Percentiles rank a stretch among this genome's conserved stretches.
These are phyloP conservation scores for Pestalotiopsis sp. DNA, from an alignment of 2,329 filamentous ascomycete genomes.

Conservation along the genomic window DNA sequence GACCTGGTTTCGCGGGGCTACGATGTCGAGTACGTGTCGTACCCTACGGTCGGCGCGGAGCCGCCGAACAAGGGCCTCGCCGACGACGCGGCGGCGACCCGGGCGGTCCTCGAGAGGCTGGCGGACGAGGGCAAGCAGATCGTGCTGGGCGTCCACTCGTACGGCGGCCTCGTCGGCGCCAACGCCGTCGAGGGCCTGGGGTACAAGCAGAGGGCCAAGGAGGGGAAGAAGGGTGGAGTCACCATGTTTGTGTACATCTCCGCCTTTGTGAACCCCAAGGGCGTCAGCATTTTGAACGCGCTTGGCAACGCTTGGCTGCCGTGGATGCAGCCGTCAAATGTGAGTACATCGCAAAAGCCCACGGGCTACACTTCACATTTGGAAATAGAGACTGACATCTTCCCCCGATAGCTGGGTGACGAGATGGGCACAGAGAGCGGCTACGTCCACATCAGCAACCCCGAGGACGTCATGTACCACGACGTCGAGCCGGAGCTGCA, in stretches of 20 bases:
- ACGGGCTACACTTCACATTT: neutral
- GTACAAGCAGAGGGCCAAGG: conserved; percentile 30
- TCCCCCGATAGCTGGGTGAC: neutral
- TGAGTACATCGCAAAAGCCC: neutral
- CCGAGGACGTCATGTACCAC: conserved; percentile 23
- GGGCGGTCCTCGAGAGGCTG: conserved; percentile 28
- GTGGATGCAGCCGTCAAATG: conserved; percentile 22
- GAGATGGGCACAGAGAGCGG: conserved; percentile 13
- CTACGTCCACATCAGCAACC: conserved; percentile 16
- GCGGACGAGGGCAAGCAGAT: conserved; percentile 40
- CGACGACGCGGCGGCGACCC: conserved; percentile 36
- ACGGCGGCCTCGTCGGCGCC: conserved; percentile 42
- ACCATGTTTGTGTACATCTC: conserved; percentile 31
- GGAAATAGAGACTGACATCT: neutral
- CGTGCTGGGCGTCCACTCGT: conserved; percentile 45
- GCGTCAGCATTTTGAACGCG: conserved; percentile 22
- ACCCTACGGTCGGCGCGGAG: conserved; percentile 34
- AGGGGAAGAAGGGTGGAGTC: conserved; percentile 37
- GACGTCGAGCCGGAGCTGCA: conserved; percentile 19
- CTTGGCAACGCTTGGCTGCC: conserved; percentile 25
- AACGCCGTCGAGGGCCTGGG: conserved; percentile 37
- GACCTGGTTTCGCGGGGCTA: conserved; percentile 30
- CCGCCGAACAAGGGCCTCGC: conserved; percentile 15
- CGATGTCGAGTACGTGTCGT: conserved; percentile 30
- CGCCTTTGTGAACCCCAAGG: conserved; percentile 27